Base-by-base conservation (phyloP, 371 early-diverging fungal genomes). In the Rhizomucor miehei region DNA sequence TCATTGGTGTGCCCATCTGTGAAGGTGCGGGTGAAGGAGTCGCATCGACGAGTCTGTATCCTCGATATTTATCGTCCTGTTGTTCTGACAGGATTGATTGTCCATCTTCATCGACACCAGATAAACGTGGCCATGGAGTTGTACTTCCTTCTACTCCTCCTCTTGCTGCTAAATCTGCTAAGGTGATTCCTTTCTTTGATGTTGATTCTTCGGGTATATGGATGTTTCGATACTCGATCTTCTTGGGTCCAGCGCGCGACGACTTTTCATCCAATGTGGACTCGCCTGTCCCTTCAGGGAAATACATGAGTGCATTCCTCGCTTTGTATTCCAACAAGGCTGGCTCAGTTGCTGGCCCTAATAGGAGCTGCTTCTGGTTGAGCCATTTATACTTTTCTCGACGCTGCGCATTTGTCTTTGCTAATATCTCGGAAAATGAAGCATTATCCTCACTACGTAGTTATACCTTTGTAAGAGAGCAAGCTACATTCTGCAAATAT, bases 401-500 rank as follows among this genome's bases (percentile, higher is more conserved):
- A 38, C 73, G 66, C 29, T 80, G 79, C 14, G 75, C 65, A 40
- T 89, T 89, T 20, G 79, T 71, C 48, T 79, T 80, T 54, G 85
- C 82, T 10, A 93, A 34, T 12, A 92, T 63, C 17, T 77, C 80
- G 24, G 67, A 56, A 64, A 93, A 93, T 3, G 90, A 89, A 11
- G 89, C 87, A 66, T 93, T 91, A 64, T 93, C 93, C 60, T 93
- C 92, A 59, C 84, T 75, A 54, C n/a, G 17, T 35, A 23, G 36
- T 53, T 3, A 48, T 37, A 44, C 35, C 10, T 44, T 1, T 36
- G 16, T 29, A 21, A 48, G 29, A 20, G 44, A 17, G 44, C 34
- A 14, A 23, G 10, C 54, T 17, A 45, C 23, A 8, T 11, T 13
- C 16, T 13, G 9, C 14, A 43, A 16, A 29, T 3, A n/a, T n/a